Conservation (phyloP, 805 yeast species). For the Ogataea ganodermae region DNA sequence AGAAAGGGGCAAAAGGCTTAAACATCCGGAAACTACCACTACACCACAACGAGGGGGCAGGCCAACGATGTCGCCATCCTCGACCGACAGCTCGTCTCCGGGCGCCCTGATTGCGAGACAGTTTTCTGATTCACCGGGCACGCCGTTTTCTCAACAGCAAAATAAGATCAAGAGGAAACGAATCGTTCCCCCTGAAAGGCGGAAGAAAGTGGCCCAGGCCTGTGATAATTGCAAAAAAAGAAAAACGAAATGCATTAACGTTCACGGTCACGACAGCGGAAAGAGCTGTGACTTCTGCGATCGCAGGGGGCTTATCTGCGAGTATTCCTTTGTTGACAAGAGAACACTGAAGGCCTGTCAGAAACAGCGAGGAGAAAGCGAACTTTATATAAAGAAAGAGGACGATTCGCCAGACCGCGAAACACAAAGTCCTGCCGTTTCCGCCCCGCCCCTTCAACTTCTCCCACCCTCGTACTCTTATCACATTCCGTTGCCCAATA, state of each 20-base stretch:
- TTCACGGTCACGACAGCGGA: slow-evolving; percentile 18
- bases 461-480: neutral
- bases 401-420: neutral
- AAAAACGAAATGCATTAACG: slow-evolving; percentile 32
- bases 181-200: slow-evolving; percentile 17
- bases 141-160: neutral
- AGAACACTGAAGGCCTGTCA: slow-evolving; percentile 12
- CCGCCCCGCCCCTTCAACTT: neutral
- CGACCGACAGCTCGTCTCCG: neutral
- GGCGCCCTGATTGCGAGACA: neutral
- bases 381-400: neutral
- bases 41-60: no score
- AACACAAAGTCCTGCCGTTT: neutral
- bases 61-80: neutral
- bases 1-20: no score
- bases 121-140: neutral
- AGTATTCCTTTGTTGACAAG: slow-evolving; percentile 18
- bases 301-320: slow-evolving; percentile 33
- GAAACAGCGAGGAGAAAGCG: neutral
- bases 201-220: slow-evolving; percentile 46
- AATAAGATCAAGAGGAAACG: slow-evolving; percentile 11
- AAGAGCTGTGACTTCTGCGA: slow-evolving; percentile 18
- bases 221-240: slow-evolving; percentile 49
- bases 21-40: no score
- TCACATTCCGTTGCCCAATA: neutral